Evolutionary conservation across 139 green algal genomes (phyloP).

Genomic region (Picochlorum sp.): DNA sequence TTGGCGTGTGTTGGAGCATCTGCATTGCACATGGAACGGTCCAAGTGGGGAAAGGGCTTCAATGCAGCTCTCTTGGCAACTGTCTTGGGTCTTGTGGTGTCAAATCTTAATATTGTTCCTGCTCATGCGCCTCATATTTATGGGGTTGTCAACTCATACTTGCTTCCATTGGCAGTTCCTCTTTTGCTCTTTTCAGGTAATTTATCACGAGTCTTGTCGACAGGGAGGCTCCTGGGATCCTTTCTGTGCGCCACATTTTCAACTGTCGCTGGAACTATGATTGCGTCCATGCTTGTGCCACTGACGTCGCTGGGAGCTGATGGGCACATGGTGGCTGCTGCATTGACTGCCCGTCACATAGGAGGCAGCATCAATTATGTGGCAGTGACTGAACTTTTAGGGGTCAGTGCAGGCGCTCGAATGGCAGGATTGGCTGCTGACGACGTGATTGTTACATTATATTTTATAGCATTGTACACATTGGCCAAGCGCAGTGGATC

Average conservation of each 20-base stretch:
- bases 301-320: constrained; percentile 54
- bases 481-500: constrained; percentile 36
- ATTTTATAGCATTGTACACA: constrained; percentile 70
- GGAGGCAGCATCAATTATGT: constrained; percentile 91
- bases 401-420: constrained; percentile 37
- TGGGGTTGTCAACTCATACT: constrained; percentile 60
- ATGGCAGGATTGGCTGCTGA: constrained; percentile 81
- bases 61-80: constrained; percentile 72
- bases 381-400: constrained; percentile 54
- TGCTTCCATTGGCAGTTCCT: constrained; percentile 85
- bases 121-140: constrained; percentile 34
- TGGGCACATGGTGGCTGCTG: constrained; percentile 68
- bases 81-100: constrained; percentile 57
- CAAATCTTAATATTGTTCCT: constrained; percentile 63
- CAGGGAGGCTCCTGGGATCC: constrained; percentile 58
- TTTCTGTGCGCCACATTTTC: constrained; percentile 60
- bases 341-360: constrained; percentile 82
- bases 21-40: constrained; percentile 55
- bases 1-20: constrained; percentile 41
- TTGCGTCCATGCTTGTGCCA: constrained; percentile 60
- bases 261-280: constrained; percentile 53
- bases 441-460: constrained; percentile 80
- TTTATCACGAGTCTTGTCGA: constrained; percentile 66
- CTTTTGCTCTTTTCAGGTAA: constrained; percentile 82
- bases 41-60: constrained; percentile 59